A percentile compares a stretch with the other conserved stretches of the same genome.
Evolutionary conservation across 148 eudicot species (phyloP).

Genomic region (Silene latifolia): DNA sequence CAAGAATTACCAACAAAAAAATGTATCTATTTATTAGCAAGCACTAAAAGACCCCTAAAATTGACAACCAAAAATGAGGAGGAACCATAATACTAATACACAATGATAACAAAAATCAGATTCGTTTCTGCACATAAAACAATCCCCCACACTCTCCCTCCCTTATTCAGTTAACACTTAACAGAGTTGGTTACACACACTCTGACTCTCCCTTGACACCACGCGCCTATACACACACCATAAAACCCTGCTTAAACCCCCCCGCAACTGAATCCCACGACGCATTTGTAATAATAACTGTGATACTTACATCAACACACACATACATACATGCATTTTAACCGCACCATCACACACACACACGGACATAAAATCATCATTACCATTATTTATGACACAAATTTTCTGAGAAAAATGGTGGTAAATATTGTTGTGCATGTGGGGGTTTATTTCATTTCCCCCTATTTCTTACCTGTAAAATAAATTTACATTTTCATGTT

Average conservation of each 20-base stretch:
- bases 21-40: no score
- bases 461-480: neutral
- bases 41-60: no score
- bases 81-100: neutral
- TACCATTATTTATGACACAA: neutral
- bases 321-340: neutral
- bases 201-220: neutral
- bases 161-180: constrained; percentile 7
- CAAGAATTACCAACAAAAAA: no score
- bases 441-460: neutral
- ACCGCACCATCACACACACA: no score
- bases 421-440: neutral
- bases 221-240: neutral
- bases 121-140: neutral
- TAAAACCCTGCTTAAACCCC: constrained; percentile 21
- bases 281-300: neutral
- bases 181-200: constrained; percentile 11
- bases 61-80: no score
- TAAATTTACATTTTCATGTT: neutral
- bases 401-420: neutral
- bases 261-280: neutral
- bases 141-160: no score
- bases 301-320: neutral
- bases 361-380: neutral
- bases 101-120: constrained; percentile 6